A percentile compares a stretch with the other conserved stretches of the same genome.
phyloP scores from a whole-genome alignment of 495 filamentous ascomycete species.

The Penicillium pulvis region DNA sequence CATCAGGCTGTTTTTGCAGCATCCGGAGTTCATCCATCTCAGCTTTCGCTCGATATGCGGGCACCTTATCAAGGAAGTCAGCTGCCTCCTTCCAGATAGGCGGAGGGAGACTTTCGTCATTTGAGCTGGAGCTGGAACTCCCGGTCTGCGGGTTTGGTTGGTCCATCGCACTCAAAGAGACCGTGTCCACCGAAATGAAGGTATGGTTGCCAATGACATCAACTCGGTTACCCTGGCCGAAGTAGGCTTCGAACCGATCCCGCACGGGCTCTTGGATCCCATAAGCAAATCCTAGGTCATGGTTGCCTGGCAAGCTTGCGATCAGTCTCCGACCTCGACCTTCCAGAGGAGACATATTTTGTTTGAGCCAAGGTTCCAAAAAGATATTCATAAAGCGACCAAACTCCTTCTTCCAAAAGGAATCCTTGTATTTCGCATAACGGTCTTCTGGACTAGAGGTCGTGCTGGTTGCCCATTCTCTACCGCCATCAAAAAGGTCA shows the following conservation, averaged over 20 bases:
- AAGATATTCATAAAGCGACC: constrained; percentile 79
- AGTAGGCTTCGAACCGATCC: constrained; percentile 81
- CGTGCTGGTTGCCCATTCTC: constrained; percentile 82
- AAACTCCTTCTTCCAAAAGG: constrained; percentile 84
- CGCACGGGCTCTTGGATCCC: constrained; percentile 79
- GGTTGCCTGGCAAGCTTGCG: constrained; percentile 86
- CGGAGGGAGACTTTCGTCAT: constrained; percentile 43
- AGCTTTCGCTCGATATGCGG: constrained; percentile 44
- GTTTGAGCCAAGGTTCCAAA: constrained; percentile 59
- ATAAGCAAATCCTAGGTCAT: constrained; percentile 91
- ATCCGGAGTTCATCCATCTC: constrained; percentile 45
- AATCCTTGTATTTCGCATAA: constrained; percentile 74
- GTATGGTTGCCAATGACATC: constrained; percentile 94
- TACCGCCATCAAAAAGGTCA: constrained; percentile 93
- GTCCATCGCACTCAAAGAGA: constrained; percentile 77
- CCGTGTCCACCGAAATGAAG: constrained; percentile 86
- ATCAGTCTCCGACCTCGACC: constrained; percentile 64
- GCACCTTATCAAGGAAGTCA: constrained; percentile 71
- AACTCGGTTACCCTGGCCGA: constrained; percentile 84
- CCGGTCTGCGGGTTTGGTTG: constrained; percentile 52
- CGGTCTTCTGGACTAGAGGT: constrained; percentile 67
- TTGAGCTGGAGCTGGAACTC: constrained; percentile 32
- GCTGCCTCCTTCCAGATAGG: constrained; percentile 75
- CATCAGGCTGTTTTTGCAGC: constrained; percentile 44
- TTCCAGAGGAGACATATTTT: constrained; percentile 38